Evolutionary conservation across 1,139 yeast genomes (phyloP), one percentile per base, ranked within the genome.

Genomic region (Trichomonascaceae sp.): DNA sequence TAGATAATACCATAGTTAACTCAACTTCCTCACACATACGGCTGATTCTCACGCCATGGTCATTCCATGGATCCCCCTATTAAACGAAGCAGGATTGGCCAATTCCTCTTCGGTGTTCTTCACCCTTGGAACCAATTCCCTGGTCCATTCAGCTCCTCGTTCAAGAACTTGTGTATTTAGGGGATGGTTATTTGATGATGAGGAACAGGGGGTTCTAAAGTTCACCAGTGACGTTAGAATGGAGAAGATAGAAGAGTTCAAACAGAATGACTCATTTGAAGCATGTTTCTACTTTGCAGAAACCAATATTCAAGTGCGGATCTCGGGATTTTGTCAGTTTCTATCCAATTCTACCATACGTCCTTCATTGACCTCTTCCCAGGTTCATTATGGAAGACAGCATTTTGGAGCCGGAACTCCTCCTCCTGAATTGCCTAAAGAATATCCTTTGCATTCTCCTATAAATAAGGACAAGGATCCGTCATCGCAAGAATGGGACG

Each of bases 161-260:
- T 85, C 79, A 52, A 73, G 96, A 60, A 85, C 95, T 0, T 80
- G 88, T 59, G 82, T 87, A 13, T 81, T 75, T 62, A 77, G 96
- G 53, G 95, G 91, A 13, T 88, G 87, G 71, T 70, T 88, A 48
- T 88, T 87, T 64, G 76, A 82, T 64, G 87, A 87, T 64, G 79
- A 78, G 58, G 75, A 80, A 55, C 83, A 85, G 45, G 88, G 87
- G 63, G 81, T 85, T 9, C 66, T 87, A 54, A 77, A 88, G 2
- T 82, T 85, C 64, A 80, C 86, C 47, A 84, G 95, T 1, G 96
- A 88, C 69, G 75, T 77, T 61, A 73, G 96, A 65, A 82, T 85
- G 77, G 71, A 71, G 51, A 88, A 88, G 67, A 78, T 78, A 62
- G 69, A 71, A 22, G 87, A 86, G 63, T 70, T 84, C 53, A 58